These are phyloP conservation scores for Thelonectria rubi DNA, from an alignment of 2,329 filamentous ascomycete genomes.

Conservation along the genomic window DNA sequence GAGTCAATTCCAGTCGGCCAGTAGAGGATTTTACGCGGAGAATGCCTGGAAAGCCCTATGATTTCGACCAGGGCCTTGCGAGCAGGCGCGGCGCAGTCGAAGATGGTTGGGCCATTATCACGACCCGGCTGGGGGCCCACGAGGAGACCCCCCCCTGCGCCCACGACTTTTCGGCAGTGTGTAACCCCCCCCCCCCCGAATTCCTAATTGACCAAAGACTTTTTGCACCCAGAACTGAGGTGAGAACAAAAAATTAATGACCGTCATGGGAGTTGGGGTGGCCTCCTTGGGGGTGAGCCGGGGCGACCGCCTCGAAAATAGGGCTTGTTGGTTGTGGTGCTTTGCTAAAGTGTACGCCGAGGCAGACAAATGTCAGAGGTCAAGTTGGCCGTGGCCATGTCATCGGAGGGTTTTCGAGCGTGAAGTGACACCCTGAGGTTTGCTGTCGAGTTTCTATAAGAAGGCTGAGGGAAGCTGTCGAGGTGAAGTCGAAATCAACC, in stretches of 20 bases:
- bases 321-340: no score
- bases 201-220: not conserved
- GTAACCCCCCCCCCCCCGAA: not conserved
- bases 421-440: not conserved
- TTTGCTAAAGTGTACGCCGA: not conserved
- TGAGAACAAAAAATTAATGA: no score
- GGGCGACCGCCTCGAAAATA: no score
- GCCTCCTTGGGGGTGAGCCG: not conserved
- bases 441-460: not conserved
- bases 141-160: not conserved
- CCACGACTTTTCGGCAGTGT: not conserved
- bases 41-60: not conserved
- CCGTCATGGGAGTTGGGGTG: not conserved
- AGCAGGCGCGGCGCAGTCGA: not conserved
- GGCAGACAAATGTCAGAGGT: not conserved
- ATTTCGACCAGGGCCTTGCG: not conserved
- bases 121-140: not conserved
- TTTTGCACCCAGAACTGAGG: not conserved
- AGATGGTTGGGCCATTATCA: not conserved
- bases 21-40: not conserved
- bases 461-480: not conserved
- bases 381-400: not conserved
- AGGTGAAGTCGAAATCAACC: not conserved
- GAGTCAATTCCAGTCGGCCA: not conserved
- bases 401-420: not conserved